Evolutionary conservation across 176 grass and related monocot species (phyloP), one percentile per base, ranked within the genome.

Genomic region (Echinochloa phyllopogon): DNA sequence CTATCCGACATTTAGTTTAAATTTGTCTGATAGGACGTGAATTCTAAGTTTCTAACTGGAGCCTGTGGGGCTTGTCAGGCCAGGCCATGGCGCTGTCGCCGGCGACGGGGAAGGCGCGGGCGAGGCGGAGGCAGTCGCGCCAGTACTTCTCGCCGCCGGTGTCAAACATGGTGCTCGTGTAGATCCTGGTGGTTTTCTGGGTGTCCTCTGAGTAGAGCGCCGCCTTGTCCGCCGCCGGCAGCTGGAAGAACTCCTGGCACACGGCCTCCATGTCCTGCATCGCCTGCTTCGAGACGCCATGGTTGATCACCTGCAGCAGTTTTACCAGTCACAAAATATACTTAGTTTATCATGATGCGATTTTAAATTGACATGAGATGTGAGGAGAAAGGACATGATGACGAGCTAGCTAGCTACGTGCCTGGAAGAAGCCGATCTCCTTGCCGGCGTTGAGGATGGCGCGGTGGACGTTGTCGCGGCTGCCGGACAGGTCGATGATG

Each of bases 271-370:
- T 87, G 53, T 85, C 84, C 11, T 80, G n/a, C 65, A 87, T 82
- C 52, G 56, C 69, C 76, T 90, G 6, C 74, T 86, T 76, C 0
- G 64, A 10, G 41, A 93, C 64, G 10, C 91, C 87, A 17, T 93
- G 81, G 81, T 93, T 90, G 45, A 93, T 47, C 20, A 93, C 91
- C 91, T 93, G 78, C 29, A 18, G 42, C 9, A n/a, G n/a, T n/a
- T n/a, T n/a, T n/a, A n/a, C n/a, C n/a, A n/a, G n/a, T n/a, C n/a
- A n/a, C n/a, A n/a, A n/a, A n/a, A n/a, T n/a, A n/a, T n/a, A n/a
- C n/a, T n/a, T n/a, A n/a, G n/a, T n/a, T n/a, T n/a, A n/a, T n/a
- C n/a, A n/a, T 13, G 48, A 49, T 49, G 48, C 48, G 15, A 49
- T 14, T 49, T 86, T 52, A 37, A 84, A 87, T 38, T 75, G 59